Evolutionary conservation across 2,329 filamentous ascomycete genomes (phyloP).

Genomic region (Fusarium virguliforme): DNA sequence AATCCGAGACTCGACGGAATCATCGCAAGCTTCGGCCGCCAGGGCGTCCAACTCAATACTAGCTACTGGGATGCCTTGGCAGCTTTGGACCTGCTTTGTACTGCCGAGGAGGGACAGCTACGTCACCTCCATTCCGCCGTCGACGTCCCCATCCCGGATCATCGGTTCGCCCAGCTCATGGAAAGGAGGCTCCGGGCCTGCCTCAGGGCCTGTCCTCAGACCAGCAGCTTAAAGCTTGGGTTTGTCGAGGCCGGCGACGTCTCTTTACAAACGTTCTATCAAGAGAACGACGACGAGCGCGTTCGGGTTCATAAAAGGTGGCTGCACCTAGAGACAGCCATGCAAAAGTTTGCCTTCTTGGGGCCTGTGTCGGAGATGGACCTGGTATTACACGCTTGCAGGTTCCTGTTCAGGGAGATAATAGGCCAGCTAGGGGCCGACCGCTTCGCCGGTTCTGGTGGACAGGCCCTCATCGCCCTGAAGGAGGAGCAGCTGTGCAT

Average conservation of each 20-base stretch:
- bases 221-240: not conserved
- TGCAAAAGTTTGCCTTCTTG: not conserved
- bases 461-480: not conserved
- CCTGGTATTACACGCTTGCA: not conserved
- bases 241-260: constrained; percentile 18
- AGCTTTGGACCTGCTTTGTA: not conserved
- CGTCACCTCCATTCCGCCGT: constrained; percentile 14
- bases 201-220: constrained; percentile 7
- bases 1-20: constrained; percentile 5
- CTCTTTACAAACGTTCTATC: not conserved
- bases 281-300: not conserved
- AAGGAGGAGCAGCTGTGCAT: not conserved
- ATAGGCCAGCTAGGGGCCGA: constrained; percentile 7
- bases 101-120: constrained; percentile 16
- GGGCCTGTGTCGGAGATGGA: not conserved
- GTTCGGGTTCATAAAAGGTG: constrained; percentile 29
- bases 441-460: not conserved
- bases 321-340: constrained; percentile 1
- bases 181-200: constrained; percentile 19
- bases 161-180: constrained; percentile 9
- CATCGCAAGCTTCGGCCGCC: constrained; percentile 24
- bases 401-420: constrained; percentile 7
- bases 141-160: not conserved
- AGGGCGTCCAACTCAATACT: constrained; percentile 19
- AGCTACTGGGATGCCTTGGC: constrained; percentile 30